Evolutionary conservation across 2,329 filamentous ascomycete species (phyloP), one percentile per base, ranked within the genome.

Genomic region (Myriosclerotinia scirpicola): DNA sequence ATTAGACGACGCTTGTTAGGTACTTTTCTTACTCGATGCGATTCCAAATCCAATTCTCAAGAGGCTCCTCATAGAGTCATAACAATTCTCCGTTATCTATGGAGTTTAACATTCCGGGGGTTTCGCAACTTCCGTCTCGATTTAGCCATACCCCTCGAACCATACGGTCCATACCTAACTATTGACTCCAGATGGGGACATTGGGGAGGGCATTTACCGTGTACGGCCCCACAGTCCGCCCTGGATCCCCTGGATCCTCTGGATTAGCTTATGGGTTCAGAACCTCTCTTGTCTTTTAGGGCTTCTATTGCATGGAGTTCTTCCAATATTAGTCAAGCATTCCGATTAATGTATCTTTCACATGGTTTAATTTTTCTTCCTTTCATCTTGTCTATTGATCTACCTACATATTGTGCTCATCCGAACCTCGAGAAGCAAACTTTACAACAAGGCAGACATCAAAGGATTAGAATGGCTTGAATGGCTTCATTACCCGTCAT

Each of bases 281-380:
- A 59, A 59, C 55, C n/a, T n/a, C n/a, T n/a, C n/a, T n/a, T n/a
- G n/a, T 14, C 42, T 59, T 36, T 59, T 59, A 36, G 42, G 26
- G 56, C 42, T 59, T n/a, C 53, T 36, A 22, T 38, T 38, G 34
- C 53, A 54, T 54, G 34, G 12, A 26, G 46, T 14, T 14, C 15
- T 14, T n/a, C n/a, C n/a, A n/a, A n/a, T n/a, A n/a, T n/a, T n/a
- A n/a, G n/a, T n/a, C n/a, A n/a, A n/a, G n/a, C n/a, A n/a, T n/a
- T n/a, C n/a, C n/a, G n/a, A n/a, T n/a, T n/a, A n/a, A n/a, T 34
- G 30, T 34, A 34, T 34, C 30, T 34, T 34, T 5, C 30, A 34
- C 30, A 34, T 34, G 30, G 30, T 34, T 34, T 46, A 17, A 44
- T 15, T 15, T 44, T 20, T 46, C 17, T n/a, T 46, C 17, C 20